Conservation (phyloP, 805 yeast genomes). For the Ogataea naganishii region DNA sequence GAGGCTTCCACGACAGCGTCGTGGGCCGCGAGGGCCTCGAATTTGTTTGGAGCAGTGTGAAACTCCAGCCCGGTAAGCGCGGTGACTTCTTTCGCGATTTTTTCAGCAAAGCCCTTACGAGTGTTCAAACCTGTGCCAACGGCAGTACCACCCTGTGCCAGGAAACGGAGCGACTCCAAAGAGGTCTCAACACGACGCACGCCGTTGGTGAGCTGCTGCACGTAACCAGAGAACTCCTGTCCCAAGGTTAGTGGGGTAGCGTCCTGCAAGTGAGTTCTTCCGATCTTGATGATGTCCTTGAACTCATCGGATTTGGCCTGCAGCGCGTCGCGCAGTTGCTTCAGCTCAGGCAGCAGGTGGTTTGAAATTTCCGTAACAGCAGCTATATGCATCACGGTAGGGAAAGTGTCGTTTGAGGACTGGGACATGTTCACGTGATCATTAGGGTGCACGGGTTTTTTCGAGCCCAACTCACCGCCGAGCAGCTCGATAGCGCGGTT, state of each 20-base stretch:
- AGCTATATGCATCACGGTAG: conserved; percentile 99
- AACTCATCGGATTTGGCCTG: conserved; percentile 76
- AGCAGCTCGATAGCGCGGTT: conserved; percentile 95
- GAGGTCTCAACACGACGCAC: conserved; percentile 74
- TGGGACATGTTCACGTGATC: conserved; percentile 98
- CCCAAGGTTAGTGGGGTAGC: conserved; percentile 98
- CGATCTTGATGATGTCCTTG: conserved; percentile 86
- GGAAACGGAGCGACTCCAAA: conserved; percentile 65
- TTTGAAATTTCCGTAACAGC: conserved; percentile 83
- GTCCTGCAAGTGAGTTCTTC: conserved; percentile 98
- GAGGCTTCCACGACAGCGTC: conserved; percentile 97
- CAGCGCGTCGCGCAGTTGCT: conserved; percentile 69
- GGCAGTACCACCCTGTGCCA: conserved; percentile 99
- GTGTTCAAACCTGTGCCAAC: conserved; percentile 99
- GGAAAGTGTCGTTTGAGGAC: conserved; percentile 98
- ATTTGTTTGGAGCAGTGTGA: conserved; percentile 95
- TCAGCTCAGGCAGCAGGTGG: conserved; percentile 73
- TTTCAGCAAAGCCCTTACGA: conserved; percentile 77
- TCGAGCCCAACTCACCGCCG: conserved; percentile 89
- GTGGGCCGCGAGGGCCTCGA: conserved; percentile 98
- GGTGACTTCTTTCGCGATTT: conserved; percentile 80
- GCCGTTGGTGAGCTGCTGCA: conserved; percentile 87
- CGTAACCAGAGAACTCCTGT: conserved; percentile 96
- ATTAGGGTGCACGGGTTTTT: conserved; percentile 94
- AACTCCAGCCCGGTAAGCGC: conserved; percentile 83